Evolutionary conservation across 2,329 filamentous ascomycete species (phyloP).

Genomic region (Colletotrichum ledebouriae): DNA sequence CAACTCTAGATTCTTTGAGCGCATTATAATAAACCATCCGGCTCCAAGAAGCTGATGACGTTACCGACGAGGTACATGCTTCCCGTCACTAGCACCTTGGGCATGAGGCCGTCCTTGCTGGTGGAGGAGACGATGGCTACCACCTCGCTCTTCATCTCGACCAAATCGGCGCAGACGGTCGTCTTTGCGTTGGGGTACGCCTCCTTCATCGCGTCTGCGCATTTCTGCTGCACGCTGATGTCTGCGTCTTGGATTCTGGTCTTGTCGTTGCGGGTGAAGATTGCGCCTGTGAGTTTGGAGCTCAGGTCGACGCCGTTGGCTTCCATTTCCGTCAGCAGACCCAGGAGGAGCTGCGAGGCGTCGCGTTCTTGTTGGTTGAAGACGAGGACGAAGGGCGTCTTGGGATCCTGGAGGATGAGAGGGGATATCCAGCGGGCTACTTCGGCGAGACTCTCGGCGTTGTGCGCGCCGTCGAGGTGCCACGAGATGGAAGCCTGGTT

Average conservation of each 20-base stretch:
- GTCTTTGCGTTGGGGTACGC: slow-evolving; percentile 62
- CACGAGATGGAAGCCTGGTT: slow-evolving; percentile 73
- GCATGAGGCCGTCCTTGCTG: slow-evolving; percentile 42
- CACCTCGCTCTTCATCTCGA: slow-evolving; percentile 62
- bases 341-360: slow-evolving; percentile 66
- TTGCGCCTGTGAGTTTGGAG: slow-evolving; percentile 74
- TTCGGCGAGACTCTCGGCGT: slow-evolving; percentile 86
- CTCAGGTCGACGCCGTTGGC: slow-evolving; percentile 13
- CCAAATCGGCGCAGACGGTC: slow-evolving; percentile 47
- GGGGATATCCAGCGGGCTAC: slow-evolving; percentile 84
- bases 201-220: slow-evolving; percentile 63
- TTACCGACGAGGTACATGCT: slow-evolving; percentile 74
- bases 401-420: slow-evolving; percentile 49
- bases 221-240: slow-evolving; percentile 63
- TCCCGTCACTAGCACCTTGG: slow-evolving; percentile 68
- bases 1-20: slow-evolving; percentile 14
- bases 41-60: slow-evolving; percentile 62
- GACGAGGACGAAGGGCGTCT: slow-evolving; percentile 68
- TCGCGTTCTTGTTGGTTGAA: slow-evolving; percentile 87
- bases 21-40: slow-evolving; percentile 25
- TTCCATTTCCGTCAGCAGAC: slow-evolving; percentile 55
- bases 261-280: slow-evolving; percentile 65
- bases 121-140: slow-evolving; percentile 61
- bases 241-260: slow-evolving; percentile 57
- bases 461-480: slow-evolving; percentile 96